Evolutionary conservation across 2,329 filamentous ascomycete species (phyloP), one percentile per base, ranked within the genome.

Genomic region (Aspergillus flavus): DNA sequence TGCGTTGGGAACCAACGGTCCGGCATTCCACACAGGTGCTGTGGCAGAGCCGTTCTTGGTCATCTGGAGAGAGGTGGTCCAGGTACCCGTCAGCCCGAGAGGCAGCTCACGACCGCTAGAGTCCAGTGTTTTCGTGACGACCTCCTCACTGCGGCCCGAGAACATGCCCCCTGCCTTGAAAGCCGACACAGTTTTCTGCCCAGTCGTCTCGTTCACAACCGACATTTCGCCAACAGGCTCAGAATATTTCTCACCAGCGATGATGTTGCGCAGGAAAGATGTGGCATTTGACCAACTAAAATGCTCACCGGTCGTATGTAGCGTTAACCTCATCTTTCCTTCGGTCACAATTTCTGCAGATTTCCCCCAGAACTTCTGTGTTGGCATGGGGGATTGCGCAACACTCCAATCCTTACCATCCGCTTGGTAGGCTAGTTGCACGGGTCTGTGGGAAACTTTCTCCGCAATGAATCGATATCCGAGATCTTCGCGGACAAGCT

Each of bases 281-380:
- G 93, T 97, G 1, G 94, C 93, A 21, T 92, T 85, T 53, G 86
- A 90, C 93, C 93, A 99, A 70, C 89, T 94, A 80, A 94, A 99
- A 64, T 88, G 85, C 75, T 98, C 94, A 60, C 92, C 91, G 1
- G 83, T 86, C 2, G 86, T 85, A 74, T 95, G 89, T 32, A 99
- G 81, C 45, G 89, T 87, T 45, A 97, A 84, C 56, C 94, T 87
- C 4, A 93, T 89, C 30, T 92, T 91, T 2, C 95, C 95, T 60
- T 97, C 94, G 0, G 93, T 98, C 64, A 92, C 95, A 66, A 99
- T 88, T 78, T 99, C 95, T 3, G 93, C 93, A 60, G 91, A 94
- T 82, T 98, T 98, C 61, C 95, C 95, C 95, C 95, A 98, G 81
- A 99, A 99, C 75, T 98, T 98, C 75, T 99, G 94, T 26, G 91